Base-by-base conservation (phyloP, 2,329 filamentous ascomycete genomes). In the Aspergillus sp. region DNA sequence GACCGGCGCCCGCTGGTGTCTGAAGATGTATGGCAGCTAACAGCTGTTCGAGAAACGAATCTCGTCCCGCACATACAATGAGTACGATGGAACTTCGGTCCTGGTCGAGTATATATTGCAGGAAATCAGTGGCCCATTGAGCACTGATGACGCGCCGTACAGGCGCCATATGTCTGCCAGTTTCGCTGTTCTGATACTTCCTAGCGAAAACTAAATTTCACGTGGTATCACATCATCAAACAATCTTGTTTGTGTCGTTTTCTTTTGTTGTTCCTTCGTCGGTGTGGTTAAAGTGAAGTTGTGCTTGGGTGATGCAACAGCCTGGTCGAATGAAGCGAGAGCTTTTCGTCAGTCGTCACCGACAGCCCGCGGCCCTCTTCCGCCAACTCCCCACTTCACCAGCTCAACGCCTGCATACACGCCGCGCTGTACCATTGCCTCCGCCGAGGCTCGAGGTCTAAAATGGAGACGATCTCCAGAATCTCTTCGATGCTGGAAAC, bases 401-500 rank as follows among this genome's bases (percentile, higher is more conserved):
- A 55, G 26, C 41, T 36, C 39, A 36, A 44, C 18, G 30, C 30
- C 43, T 48, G 9, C 26, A 20, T 15, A 26, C 53, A 17, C 26
- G 26, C 50, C 49, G 47, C 17, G 45, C 18, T 24, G 17, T 51
- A 53, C 20, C 52, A 38, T 43, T 55, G 26, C 36, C 43, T 55
- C 47, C 44, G 17, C 36, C 30, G 53, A 59, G 66, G 66, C 61
- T 53, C 63, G 53, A 53, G 64, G 62, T 51, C 26, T 51, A 68
- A 65, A 57, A 99, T 99, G 95, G 95, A 99, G 84, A 96, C 93
- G 20, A 92, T 98, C 72, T 92, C 93, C 63, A 86, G 90, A 70
- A 96, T 99, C 76, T 96, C 93, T 66, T 91, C 87, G 74, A 85
- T 98, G 78, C 88, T 99, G 75, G 95, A 98, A 81, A 95, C 90